Evolutionary conservation across 345 rosid species (phyloP).

Genomic region (Brassica napus): Da-Ae NC_063442.1:4592001-4592500

Average conservation of each 20-base stretch:
- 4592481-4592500: too few species aligned
- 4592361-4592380: background rate
- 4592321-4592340: slow-evolving; percentile 45
- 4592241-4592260: slow-evolving; percentile 50
- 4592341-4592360: slow-evolving; percentile 33
- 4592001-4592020: slow-evolving; percentile 12
- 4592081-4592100: background rate
- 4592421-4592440: too few species aligned
- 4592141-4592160: background rate
- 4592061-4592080: background rate
- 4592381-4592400: background rate
- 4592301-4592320: slow-evolving; percentile 46
- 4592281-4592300: slow-evolving; percentile 41
- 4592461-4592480: too few species aligned
- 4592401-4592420: too few species aligned
- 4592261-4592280: slow-evolving; percentile 50
- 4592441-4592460: too few species aligned
- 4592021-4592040: background rate
- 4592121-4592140: background rate
- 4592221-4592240: slow-evolving; percentile 40
- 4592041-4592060: background rate
- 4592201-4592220: slow-evolving; percentile 71
- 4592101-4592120: background rate
- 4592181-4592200: slow-evolving; percentile 59
- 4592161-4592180: background rate